Percentiles rank a stretch among this genome's conserved stretches.
phyloP scores from a whole-genome alignment of 2,329 filamentous ascomycete species.

The Nannizziopsis arthrosporioides region DNA sequence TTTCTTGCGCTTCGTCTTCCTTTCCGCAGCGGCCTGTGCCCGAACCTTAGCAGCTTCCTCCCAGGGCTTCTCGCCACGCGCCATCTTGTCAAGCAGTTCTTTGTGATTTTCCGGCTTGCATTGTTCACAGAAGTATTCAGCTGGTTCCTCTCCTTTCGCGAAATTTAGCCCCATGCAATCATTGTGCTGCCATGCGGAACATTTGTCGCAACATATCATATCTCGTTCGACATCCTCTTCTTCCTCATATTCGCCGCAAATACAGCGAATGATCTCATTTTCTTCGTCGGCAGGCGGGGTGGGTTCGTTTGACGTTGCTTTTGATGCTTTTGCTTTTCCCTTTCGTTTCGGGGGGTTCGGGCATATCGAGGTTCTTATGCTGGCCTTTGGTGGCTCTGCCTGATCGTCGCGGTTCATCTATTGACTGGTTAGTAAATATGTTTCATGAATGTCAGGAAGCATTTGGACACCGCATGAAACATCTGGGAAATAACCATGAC shows the following conservation, averaged over 20 bases:
- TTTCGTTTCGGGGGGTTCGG: conserved; percentile 45
- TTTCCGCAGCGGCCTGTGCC: conserved; percentile 49
- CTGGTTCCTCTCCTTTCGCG: conserved; percentile 60
- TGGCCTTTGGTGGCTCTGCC: conserved; percentile 95
- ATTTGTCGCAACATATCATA: conserved; percentile 93
- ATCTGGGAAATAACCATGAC: conserved; percentile 9
- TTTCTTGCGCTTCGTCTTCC: conserved; percentile 47
- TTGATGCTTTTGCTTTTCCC: conserved; percentile 35
- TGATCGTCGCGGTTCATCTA: conserved; percentile 81
- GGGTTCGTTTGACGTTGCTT: conserved; percentile 37
- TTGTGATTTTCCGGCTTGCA: conserved; percentile 77
- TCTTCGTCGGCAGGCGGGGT: conserved; percentile 40
- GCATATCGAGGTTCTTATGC: conserved; percentile 75
- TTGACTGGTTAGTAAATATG: conserved; percentile 24
- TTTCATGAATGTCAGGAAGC: conserved; percentile 8
- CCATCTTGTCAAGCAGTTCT: conserved; percentile 65
- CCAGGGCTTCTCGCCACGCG: conserved; percentile 76
- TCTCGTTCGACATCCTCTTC: conserved; percentile 76
- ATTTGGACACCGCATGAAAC: conserved; percentile 7
- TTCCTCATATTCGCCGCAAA: conserved; percentile 78
- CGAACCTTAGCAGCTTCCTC: conserved; percentile 54
- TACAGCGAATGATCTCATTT: conserved; percentile 76
- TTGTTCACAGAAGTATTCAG: conserved; percentile 83
- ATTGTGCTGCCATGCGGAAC: conserved; percentile 93
- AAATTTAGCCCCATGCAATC: conserved; percentile 83